These are phyloP conservation scores for Bauhinia variegata DNA, from an alignment of 306 rosid genomes.

Conservation along the genomic window DNA sequence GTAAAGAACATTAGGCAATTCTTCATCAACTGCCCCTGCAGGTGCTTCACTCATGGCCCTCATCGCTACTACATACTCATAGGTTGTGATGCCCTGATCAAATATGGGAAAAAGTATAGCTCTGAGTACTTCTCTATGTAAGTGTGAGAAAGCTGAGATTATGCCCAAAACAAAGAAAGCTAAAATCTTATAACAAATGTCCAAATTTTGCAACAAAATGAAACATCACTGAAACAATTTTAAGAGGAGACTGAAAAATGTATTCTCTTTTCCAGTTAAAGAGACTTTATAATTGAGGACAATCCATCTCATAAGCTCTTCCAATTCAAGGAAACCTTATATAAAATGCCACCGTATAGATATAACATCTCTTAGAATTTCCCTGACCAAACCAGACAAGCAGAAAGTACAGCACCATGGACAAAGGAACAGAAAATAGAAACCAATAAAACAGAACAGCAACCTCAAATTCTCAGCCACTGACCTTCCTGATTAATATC, in stretches of 20 bases:
- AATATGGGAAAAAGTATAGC: constrained; percentile 31
- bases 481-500: constrained; percentile 94
- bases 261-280: neutral
- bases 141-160: constrained; percentile 11
- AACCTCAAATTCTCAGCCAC: constrained; percentile 53
- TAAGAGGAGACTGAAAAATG: neutral
- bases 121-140: constrained; percentile 28
- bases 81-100: constrained; percentile 92
- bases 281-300: neutral
- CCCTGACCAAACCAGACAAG: constrained; percentile 26
- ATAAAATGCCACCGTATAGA: constrained; percentile 10
- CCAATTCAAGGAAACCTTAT: constrained; percentile 11
- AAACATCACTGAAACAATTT: neutral
- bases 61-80: constrained; percentile 95
- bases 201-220: constrained; percentile 23
- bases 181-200: neutral
- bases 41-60: constrained; percentile 92
- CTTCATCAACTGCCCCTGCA: constrained; percentile 75
- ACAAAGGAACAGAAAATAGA: constrained; percentile 31
- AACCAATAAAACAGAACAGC: constrained; percentile 32
- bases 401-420: constrained; percentile 23
- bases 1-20: constrained; percentile 62
- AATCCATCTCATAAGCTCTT: constrained; percentile 4
- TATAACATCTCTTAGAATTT: constrained; percentile 28
- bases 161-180: constrained; percentile 26